A percentile compares a stretch with the other conserved stretches of the same genome.
phyloP scores from a whole-genome alignment of 2,329 filamentous ascomycete genomes.

The Apiospora saccharicola region DNA sequence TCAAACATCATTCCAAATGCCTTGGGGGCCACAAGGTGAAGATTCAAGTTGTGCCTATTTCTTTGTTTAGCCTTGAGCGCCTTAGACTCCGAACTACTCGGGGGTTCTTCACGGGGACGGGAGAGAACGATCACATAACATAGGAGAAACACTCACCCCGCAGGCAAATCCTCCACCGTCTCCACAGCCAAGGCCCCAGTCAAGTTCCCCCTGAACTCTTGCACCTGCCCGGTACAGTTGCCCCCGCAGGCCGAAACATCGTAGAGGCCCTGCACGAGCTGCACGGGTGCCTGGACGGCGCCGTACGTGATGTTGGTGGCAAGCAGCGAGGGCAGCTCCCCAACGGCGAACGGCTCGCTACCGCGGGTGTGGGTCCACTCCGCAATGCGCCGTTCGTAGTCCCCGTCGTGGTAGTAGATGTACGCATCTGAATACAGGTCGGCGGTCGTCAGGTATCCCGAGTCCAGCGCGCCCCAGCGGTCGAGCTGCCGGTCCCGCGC shows the following conservation, averaged over 20 bases:
- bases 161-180: conserved; percentile 39
- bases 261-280: conserved; percentile 39
- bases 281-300: conserved; percentile 36
- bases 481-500: conserved; percentile 33
- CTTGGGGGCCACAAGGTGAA: conserved; percentile 38
- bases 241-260: conserved; percentile 42
- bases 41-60: conserved; percentile 39
- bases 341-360: conserved; percentile 41
- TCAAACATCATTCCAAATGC: conserved; percentile 38
- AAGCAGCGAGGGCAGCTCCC: conserved; percentile 40
- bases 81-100: too few species aligned
- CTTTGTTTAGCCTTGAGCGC: too few species aligned
- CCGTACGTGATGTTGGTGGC: conserved; percentile 34
- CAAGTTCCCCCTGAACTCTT: conserved; percentile 31
- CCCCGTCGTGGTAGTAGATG: conserved; percentile 35
- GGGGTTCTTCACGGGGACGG: neutral
- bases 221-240: conserved; percentile 38
- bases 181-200: conserved; percentile 33
- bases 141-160: conserved; percentile 37
- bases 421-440: conserved; percentile 40
- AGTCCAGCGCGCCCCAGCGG: conserved; percentile 39
- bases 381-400: conserved; percentile 39
- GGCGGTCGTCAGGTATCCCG: conserved; percentile 37
- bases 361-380: conserved; percentile 38
- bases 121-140: neutral